phyloP scores from a whole-genome alignment of 2,329 filamentous ascomycete genomes.

The Falciphora oryzae region DNA sequence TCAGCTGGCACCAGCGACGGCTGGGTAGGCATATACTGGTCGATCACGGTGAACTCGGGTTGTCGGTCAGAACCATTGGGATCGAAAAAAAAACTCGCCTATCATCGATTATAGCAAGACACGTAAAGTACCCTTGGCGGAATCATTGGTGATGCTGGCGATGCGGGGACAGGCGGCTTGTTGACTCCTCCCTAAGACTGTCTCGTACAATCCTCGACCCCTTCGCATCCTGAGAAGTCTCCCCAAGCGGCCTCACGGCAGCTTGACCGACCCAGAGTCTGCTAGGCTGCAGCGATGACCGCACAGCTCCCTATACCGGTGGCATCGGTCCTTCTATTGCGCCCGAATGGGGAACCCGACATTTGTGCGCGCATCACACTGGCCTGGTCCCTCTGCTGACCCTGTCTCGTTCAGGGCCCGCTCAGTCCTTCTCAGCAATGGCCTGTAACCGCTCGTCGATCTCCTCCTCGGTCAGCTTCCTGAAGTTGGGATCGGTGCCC shows the following conservation, averaged over 20 bases:
- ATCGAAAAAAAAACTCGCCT: background rate
- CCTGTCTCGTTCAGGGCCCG: slow-evolving; percentile 7
- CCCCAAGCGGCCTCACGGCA: background rate
- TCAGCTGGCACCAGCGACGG: background rate
- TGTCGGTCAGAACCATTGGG: background rate
- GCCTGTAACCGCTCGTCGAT: slow-evolving; percentile 97
- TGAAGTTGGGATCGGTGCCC: slow-evolving; percentile 73
- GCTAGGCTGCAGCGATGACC: background rate
- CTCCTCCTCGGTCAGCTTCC: slow-evolving; percentile 90
- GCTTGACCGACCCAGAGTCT: background rate
- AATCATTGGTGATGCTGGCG: background rate
- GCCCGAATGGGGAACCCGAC: background rate
- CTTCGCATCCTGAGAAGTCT: too few relatives aligned
- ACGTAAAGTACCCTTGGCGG: background rate
- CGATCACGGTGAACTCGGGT: background rate
- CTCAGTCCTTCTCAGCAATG: slow-evolving; percentile 93
- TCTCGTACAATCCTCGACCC: background rate
- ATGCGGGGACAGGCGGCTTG: background rate
- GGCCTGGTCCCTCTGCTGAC: background rate
- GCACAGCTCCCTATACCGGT: background rate
- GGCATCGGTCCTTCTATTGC: background rate
- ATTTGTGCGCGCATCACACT: background rate
- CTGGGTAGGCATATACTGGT: background rate
- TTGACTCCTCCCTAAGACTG: background rate
- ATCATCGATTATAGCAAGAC: background rate